Conservation (phyloP, 768 basidiomycete species). For the Tylopilus felleus region DNA sequence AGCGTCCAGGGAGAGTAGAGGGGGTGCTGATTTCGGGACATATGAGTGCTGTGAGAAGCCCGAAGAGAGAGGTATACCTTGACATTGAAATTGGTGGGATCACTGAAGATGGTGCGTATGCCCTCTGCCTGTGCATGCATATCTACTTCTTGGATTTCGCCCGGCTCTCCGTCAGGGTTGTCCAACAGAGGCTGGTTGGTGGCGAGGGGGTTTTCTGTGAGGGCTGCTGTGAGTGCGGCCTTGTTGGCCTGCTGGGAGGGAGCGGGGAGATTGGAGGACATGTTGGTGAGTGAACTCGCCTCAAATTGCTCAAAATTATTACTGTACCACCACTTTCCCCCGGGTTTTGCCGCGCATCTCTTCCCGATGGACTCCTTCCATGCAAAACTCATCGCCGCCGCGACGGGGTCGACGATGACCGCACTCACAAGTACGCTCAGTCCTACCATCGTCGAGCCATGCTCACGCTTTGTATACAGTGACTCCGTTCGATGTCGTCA, state of each 20-base stretch:
- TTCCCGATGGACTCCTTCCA: conserved; percentile 59
- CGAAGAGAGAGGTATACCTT: conserved; percentile 54
- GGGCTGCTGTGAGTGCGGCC: conserved; percentile 71
- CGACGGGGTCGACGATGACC: conserved; percentile 75
- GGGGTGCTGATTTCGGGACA: conserved; percentile 61
- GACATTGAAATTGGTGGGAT: conserved; percentile 92
- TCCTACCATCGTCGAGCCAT: not conserved
- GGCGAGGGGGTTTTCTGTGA: conserved; percentile 50
- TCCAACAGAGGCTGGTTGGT: conserved; percentile 14
- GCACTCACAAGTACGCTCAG: conserved; percentile 71
- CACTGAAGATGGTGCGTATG: conserved; percentile 91
- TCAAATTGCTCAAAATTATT: not conserved
- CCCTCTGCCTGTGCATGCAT: conserved; percentile 80
- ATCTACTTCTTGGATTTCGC: conserved; percentile 84
- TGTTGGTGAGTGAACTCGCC: conserved; percentile 4
- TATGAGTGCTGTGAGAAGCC: not conserved
- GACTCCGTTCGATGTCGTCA: conserved; percentile 99
- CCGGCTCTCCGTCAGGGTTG: conserved; percentile 57
- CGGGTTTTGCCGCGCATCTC: conserved; percentile 26
- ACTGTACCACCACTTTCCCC: not conserved
- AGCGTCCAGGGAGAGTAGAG: conserved; percentile 94
- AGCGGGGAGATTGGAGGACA: conserved; percentile 45
- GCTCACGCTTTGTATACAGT: conserved; percentile 48
- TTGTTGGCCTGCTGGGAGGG: conserved; percentile 75
- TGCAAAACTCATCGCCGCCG: conserved; percentile 78